Percentiles rank a stretch among this genome's conserved stretches.
Conservation (phyloP, 306 rosid genomes). For the Glycine latifolia region DNA sequence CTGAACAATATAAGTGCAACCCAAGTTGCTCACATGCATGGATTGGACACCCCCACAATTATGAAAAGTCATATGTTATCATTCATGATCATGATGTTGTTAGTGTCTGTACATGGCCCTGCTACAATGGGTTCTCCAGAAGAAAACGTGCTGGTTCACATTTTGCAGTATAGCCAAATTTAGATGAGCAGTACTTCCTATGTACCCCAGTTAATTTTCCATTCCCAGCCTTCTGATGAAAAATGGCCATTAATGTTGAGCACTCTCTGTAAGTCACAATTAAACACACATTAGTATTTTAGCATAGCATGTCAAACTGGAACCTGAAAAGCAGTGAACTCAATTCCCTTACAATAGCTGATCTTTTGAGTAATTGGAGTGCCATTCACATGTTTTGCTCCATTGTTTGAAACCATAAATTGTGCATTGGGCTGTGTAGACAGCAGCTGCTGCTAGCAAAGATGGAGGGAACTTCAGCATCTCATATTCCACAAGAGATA, state of each 20-base stretch:
- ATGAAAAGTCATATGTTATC: slow-evolving; percentile 54
- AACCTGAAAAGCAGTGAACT: background rate
- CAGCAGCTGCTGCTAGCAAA: slow-evolving; percentile 86
- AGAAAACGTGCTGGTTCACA: slow-evolving; percentile 80
- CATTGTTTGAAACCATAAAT: slow-evolving; percentile 70
- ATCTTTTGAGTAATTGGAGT: slow-evolving; percentile 83
- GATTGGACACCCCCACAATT: slow-evolving; percentile 30
- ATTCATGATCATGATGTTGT: slow-evolving; percentile 31
- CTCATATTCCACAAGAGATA: slow-evolving; percentile 85
- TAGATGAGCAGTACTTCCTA: slow-evolving; percentile 79
- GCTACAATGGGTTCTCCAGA: slow-evolving; percentile 66
- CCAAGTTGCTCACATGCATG: slow-evolving; percentile 58
- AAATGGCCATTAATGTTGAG: slow-evolving; percentile 76
- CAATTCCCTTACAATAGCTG: slow-evolving; percentile 67
- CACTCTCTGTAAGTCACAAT: slow-evolving; percentile 70
- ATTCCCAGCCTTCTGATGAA: slow-evolving; percentile 79
- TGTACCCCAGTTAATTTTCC: slow-evolving; percentile 89
- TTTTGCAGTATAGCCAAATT: slow-evolving; percentile 67
- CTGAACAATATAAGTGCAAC: slow-evolving; percentile 51
- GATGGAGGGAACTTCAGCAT: slow-evolving; percentile 91
- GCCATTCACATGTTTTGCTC: slow-evolving; percentile 91
- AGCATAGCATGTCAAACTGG: background rate
- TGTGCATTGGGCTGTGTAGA: slow-evolving; percentile 77
- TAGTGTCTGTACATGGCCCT: slow-evolving; percentile 58
- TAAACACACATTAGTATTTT: slow-evolving; percentile 17